phyloP scores from a whole-genome alignment of 129 eudicot species.

The Flaveria linearis region DNA sequence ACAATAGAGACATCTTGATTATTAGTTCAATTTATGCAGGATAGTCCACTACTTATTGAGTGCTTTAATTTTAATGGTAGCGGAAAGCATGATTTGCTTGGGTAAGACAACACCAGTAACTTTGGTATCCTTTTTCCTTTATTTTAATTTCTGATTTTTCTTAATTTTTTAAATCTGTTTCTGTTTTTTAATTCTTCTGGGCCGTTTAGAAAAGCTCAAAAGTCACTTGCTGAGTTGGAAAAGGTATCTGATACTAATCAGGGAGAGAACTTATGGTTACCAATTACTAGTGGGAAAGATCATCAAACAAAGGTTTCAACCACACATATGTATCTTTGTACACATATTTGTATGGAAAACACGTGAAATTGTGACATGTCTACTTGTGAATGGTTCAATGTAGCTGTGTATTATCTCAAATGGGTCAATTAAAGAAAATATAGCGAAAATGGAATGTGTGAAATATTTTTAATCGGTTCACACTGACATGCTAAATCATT shows the following conservation, averaged over 20 bases:
- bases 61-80: conserved; percentile 83
- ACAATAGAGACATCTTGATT: conserved; percentile 5
- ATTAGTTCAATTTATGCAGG: conserved; percentile 56
- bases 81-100: conserved; percentile 86
- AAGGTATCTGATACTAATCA: conserved; percentile 44
- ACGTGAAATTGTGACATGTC: conserved; percentile 1
- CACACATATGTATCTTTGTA: conserved; percentile 5
- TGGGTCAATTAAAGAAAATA: background rate
- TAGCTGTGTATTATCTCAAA: conserved; percentile 7
- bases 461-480: background rate
- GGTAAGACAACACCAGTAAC: conserved; percentile 51
- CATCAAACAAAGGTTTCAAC: conserved; percentile 66
- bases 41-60: conserved; percentile 73
- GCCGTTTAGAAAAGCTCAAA: conserved; percentile 61
- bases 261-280: conserved; percentile 58
- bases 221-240: conserved; percentile 74
- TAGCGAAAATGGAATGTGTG: background rate
- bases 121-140: conserved; percentile 4
- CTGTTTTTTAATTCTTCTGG: conserved; percentile 10
- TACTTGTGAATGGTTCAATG: background rate
- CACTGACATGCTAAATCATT: background rate
- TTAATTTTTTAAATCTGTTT: conserved; percentile 24
- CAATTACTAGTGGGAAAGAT: conserved; percentile 52
- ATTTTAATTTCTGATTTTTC: conserved; percentile 11
- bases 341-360: conserved; percentile 1